Evolutionary conservation across 2,329 filamentous ascomycete genomes (phyloP).

Genomic region (Neoscytalidium dimidiatum): DNA sequence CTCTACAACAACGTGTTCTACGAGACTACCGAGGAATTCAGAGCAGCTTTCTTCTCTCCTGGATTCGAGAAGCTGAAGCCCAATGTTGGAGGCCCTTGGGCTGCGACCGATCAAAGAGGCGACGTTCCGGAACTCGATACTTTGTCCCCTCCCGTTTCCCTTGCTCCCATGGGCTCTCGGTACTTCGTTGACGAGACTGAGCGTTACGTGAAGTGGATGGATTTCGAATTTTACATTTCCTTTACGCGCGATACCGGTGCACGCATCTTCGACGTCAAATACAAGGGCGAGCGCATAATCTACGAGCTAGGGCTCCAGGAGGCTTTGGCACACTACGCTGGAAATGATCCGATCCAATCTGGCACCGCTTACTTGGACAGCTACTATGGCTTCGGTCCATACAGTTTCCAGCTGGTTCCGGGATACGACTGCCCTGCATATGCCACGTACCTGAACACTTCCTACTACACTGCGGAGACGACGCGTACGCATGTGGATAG

Average conservation of each 20-base stretch:
- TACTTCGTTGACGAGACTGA: conserved; percentile 46
- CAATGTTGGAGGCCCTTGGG: conserved; percentile 53
- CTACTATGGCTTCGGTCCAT: conserved; percentile 52
- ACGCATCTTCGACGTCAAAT: conserved; percentile 53
- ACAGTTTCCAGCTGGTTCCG: conserved; percentile 47
- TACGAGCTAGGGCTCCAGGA: conserved; percentile 61
- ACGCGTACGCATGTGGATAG: conserved; percentile 50
- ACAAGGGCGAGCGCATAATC: conserved; percentile 56
- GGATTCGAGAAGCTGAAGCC: conserved; percentile 51
- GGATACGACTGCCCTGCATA: conserved; percentile 57
- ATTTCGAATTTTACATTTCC: conserved; percentile 54
- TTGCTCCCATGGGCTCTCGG: conserved; percentile 46
- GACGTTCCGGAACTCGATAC: conserved; percentile 49
- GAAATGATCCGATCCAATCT: conserved; percentile 50
- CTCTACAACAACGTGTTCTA: conserved; percentile 59
- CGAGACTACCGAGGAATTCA: conserved; percentile 50
- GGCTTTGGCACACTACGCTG: conserved; percentile 56
- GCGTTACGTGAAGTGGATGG: conserved; percentile 55
- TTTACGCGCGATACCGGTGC: conserved; percentile 53
- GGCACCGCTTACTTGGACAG: conserved; percentile 51
- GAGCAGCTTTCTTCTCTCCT: conserved; percentile 44
- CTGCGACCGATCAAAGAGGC: conserved; percentile 45
- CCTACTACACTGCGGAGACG: conserved; percentile 48
- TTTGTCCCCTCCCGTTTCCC: conserved; percentile 53
- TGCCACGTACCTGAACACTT: conserved; percentile 52